Conservation (phyloP, 208 protist genomes). For the Kentomonas sorsogonicus region DNA sequence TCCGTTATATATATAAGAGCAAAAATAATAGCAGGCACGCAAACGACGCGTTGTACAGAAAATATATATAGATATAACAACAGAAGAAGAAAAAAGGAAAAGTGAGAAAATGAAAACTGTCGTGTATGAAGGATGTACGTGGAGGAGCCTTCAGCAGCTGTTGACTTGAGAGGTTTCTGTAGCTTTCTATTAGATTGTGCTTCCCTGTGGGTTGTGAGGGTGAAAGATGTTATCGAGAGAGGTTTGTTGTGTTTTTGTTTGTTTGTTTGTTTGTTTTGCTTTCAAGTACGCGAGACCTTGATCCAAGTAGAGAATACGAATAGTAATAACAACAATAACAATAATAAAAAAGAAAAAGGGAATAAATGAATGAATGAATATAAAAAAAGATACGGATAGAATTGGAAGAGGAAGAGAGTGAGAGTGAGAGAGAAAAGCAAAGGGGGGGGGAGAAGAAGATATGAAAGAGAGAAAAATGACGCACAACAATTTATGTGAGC, state of each 20-base stretch:
- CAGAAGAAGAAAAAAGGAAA: neutral
- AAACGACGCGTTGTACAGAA: neutral
- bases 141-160: too few relatives aligned
- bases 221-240: too few relatives aligned
- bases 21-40: too few relatives aligned
- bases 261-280: too few relatives aligned
- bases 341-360: constrained; percentile 1
- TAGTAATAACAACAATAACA: neutral
- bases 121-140: too few relatives aligned
- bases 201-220: too few relatives aligned
- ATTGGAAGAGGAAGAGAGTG: constrained; percentile 6
- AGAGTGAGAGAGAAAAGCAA: neutral
- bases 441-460: constrained; percentile 7
- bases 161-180: too few relatives aligned
- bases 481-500: constrained; percentile 1
- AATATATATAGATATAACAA: neutral
- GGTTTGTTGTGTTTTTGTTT: too few relatives aligned
- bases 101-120: neutral
- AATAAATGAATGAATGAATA: constrained; percentile 14
- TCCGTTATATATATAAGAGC: constrained; percentile 3
- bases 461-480: constrained; percentile 12
- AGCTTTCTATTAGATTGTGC: too few relatives aligned
- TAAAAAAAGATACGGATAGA: constrained; percentile 12
- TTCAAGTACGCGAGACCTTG: too few relatives aligned
- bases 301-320: neutral